Evolutionary conservation across 2,329 filamentous ascomycete genomes (phyloP), one percentile per base, ranked within the genome.

Genomic region (Periconia sp.): DNA sequence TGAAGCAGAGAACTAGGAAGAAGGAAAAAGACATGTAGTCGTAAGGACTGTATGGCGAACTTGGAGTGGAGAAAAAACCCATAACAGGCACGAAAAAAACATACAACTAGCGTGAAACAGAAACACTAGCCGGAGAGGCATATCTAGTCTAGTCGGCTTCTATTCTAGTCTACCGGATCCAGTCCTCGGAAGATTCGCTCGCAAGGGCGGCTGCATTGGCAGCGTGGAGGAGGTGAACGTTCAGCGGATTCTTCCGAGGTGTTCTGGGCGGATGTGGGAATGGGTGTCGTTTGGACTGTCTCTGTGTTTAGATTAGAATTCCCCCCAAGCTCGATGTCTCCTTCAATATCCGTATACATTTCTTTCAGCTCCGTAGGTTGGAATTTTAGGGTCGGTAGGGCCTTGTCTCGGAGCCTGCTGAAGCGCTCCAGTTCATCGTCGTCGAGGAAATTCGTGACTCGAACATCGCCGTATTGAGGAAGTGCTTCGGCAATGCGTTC

Each of bases 391-490:
- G 10, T 11, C 7, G 22, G 17, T 21, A 16, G 31, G n/a, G 35
- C 35, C n/a, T 7, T 10, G 9, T 37, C 4, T 17, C 35, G 35
- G 3, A 37, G 35, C 5, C 5, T 12, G 11, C 4, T 3, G 24
- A 57, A 66, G 0, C 42, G 45, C 0, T 23, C 0, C 19, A 48
- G 22, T 33, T 66, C 64, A 0, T 18, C 13, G 5, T 51, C 26
- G 13, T 65, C 58, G n/a, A 61, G 43, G 33, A 65, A 64, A 1
- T 46, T 41, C 1, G 32, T 15, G 9, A 65, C 30, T 0, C 13
- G 43, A 12, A 63, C 32, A 5, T 47, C 43, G 1, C 31, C 23
- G 28, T 54, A 53, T 0, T 22, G 24, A 0, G 52, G 55, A 4
- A 65, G 23, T 0, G 43, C 49, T 6, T 52, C 39, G 0, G 62